Evolutionary conservation across 1,284 basidiomycete species (phyloP).

Genomic region (Ceratobasidium sp.): DNA sequence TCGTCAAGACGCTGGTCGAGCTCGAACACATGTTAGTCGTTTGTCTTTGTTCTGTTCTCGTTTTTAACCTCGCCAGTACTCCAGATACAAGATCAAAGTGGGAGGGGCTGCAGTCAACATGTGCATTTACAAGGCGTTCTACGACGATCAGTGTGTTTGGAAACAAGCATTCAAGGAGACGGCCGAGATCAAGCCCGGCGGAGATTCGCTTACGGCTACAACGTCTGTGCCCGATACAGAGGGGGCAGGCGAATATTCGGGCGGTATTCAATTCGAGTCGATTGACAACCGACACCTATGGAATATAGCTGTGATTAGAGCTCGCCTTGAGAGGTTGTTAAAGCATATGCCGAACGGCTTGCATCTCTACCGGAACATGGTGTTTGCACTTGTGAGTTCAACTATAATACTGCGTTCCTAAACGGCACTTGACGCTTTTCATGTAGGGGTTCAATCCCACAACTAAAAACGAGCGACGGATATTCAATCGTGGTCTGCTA

Average conservation of each 20-base stretch:
- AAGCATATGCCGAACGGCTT: slow-evolving; percentile 72
- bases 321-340: slow-evolving; percentile 72
- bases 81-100: slow-evolving; percentile 75
- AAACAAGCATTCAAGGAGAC: slow-evolving; percentile 3
- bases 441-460: slow-evolving; percentile 62
- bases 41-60: neutral
- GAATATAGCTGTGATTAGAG: slow-evolving; percentile 72
- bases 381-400: slow-evolving; percentile 71
- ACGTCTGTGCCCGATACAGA: slow-evolving; percentile 50
- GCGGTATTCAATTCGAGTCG: slow-evolving; percentile 65
- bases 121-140: slow-evolving; percentile 69
- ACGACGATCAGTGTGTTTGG: slow-evolving; percentile 28
- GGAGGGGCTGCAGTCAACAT: slow-evolving; percentile 80
- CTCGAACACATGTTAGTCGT: slow-evolving; percentile 77
- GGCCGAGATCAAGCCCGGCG: neutral
- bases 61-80: neutral
- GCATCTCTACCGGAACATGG: slow-evolving; percentile 73
- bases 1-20: slow-evolving; percentile 76
- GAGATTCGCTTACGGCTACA: neutral
- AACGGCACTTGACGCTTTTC: slow-evolving; percentile 14
- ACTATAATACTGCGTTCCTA: neutral
- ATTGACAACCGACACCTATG: slow-evolving; percentile 80
- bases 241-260: slow-evolving; percentile 57
- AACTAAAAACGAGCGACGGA: slow-evolving; percentile 72
- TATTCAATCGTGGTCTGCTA: slow-evolving; percentile 75